A percentile compares a stretch with the other conserved stretches of the same genome.
These are phyloP conservation scores for Kluyveromyces sp. DNA, from an alignment of 1,139 yeast species.

Conservation along the genomic window DNA sequence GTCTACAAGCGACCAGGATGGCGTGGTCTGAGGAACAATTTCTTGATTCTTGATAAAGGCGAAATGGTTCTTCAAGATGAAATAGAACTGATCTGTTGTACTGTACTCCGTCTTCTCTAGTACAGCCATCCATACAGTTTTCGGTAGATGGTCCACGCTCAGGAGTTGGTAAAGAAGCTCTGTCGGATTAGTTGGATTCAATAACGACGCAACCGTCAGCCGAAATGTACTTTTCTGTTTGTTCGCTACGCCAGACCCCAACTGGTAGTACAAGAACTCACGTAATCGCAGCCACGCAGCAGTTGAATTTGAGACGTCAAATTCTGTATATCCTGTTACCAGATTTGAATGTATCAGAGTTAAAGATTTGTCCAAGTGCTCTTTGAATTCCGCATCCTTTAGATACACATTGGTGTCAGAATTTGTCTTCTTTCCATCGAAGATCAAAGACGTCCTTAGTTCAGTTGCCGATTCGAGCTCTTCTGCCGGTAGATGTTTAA, in stretches of 20 bases:
- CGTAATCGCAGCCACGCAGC: constrained; percentile 23
- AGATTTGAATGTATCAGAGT: constrained; percentile 17
- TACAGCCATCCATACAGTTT: constrained; percentile 13
- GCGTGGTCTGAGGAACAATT: constrained; percentile 18
- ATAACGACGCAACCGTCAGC: constrained; percentile 12
- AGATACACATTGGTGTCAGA: constrained; percentile 12
- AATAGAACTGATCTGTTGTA: constrained; percentile 13
- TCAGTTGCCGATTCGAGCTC: constrained; percentile 10
- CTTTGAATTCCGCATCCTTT: constrained; percentile 12
- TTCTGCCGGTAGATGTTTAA: constrained; percentile 17
- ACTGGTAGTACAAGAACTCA: constrained; percentile 20
- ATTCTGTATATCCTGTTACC: constrained; percentile 10
- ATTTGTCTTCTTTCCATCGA: constrained; percentile 9
- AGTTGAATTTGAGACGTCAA: constrained; percentile 11
- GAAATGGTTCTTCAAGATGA: constrained; percentile 17
- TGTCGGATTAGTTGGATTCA: constrained; percentile 17
- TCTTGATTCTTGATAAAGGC: constrained; percentile 23
- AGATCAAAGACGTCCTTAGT: constrained; percentile 2
- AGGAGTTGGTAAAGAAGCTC: constrained; percentile 16
- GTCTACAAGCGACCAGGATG: constrained; percentile 15
- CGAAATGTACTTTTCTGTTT: constrained; percentile 7
- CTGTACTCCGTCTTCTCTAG: constrained; percentile 7
- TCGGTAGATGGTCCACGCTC: constrained; percentile 12
- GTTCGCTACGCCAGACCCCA: constrained; percentile 12
- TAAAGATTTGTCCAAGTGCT: constrained; percentile 15